phyloP scores from a whole-genome alignment of 2,329 filamentous ascomycete species.

The Talaromyces sp. region DNA sequence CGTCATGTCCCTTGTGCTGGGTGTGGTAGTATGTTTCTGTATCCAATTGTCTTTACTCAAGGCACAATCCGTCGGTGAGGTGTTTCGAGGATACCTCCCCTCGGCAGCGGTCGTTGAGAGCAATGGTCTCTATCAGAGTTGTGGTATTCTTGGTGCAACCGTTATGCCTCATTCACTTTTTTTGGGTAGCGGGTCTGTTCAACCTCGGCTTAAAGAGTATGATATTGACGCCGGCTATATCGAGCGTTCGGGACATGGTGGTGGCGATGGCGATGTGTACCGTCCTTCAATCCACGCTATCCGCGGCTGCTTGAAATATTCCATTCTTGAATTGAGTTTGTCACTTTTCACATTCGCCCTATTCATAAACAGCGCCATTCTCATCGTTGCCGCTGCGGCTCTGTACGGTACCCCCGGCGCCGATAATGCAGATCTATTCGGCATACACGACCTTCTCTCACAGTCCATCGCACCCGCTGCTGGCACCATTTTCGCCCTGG shows the following conservation, averaged over 20 bases:
- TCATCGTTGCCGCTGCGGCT: slow-evolving; percentile 74
- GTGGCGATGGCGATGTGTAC: slow-evolving; percentile 52
- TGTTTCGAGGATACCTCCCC: slow-evolving; percentile 53
- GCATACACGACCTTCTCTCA: slow-evolving; percentile 69
- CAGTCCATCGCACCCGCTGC: slow-evolving; percentile 65
- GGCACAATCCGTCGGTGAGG: slow-evolving; percentile 45
- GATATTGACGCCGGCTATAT: slow-evolving; percentile 40
- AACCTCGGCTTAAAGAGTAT: slow-evolving; percentile 48
- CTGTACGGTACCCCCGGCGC: slow-evolving; percentile 61
- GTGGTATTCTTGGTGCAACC: slow-evolving; percentile 49
- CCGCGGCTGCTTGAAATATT: slow-evolving; percentile 66
- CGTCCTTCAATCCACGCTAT: slow-evolving; percentile 69
- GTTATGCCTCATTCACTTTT: slow-evolving; percentile 59
- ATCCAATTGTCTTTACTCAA: slow-evolving; percentile 52
- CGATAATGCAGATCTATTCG: slow-evolving; percentile 70
- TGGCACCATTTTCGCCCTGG: slow-evolving; percentile 77
- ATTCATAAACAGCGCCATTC: slow-evolving; percentile 77
- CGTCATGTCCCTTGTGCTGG: slow-evolving; percentile 50
- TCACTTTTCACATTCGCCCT: slow-evolving; percentile 78
- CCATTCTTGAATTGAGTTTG: slow-evolving; percentile 63
- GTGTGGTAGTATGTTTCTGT: slow-evolving; percentile 54
- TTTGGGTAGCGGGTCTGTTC: slow-evolving; percentile 53
- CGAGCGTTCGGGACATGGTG: slow-evolving; percentile 25
- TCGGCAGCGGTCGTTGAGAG: slow-evolving; percentile 49
- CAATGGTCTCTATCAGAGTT: slow-evolving; percentile 51